Percentiles rank a stretch among this genome's conserved stretches.
Evolutionary conservation across 2,329 filamentous ascomycete species (phyloP).

Genomic region (Dactylellina sp.): DNA sequence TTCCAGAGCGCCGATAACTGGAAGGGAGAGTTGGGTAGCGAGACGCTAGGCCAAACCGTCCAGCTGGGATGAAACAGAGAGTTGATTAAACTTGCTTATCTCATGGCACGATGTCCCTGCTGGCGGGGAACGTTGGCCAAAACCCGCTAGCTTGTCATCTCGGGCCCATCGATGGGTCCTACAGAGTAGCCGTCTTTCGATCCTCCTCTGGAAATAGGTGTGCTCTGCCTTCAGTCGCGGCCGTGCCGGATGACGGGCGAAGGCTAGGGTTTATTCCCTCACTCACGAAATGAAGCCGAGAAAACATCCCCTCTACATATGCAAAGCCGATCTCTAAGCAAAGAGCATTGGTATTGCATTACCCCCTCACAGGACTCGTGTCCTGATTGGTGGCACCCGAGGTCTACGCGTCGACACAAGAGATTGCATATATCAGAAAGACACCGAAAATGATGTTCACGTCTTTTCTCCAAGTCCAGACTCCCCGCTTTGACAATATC

Average conservation of each 20-base stretch:
- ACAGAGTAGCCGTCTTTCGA: not conserved
- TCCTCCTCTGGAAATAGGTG: no score
- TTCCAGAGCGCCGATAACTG: no score
- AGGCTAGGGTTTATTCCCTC: slow-evolving; percentile 36
- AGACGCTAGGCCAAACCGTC: slow-evolving; percentile 14
- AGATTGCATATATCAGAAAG: not conserved
- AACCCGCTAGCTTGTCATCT: slow-evolving; percentile 23
- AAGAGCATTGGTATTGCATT: slow-evolving; percentile 2
- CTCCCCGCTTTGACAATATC: slow-evolving; percentile 21
- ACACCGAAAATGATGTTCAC: slow-evolving; percentile 9
- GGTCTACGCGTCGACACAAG: slow-evolving; percentile 15
- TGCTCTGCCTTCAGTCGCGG: no score
- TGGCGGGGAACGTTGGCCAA: slow-evolving; percentile 25
- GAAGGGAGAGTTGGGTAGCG: no score
- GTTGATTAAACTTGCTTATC: slow-evolving; percentile 15
- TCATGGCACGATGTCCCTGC: slow-evolving; percentile 41
- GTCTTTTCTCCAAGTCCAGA: slow-evolving; percentile 6
- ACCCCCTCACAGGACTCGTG: slow-evolving; percentile 3
- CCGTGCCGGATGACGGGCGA: no score
- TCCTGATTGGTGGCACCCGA: slow-evolving; percentile 32
- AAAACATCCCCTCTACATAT: slow-evolving; percentile 2
- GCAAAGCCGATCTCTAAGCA: slow-evolving; percentile 30
- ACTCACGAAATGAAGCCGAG: slow-evolving; percentile 1
- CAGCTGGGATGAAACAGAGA: slow-evolving; percentile 49
- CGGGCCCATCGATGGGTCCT: not conserved